Evolutionary conservation across 2,329 filamentous ascomycete genomes (phyloP), one percentile per base, ranked within the genome.

Genomic region (Colletotrichum liaoningense): DNA sequence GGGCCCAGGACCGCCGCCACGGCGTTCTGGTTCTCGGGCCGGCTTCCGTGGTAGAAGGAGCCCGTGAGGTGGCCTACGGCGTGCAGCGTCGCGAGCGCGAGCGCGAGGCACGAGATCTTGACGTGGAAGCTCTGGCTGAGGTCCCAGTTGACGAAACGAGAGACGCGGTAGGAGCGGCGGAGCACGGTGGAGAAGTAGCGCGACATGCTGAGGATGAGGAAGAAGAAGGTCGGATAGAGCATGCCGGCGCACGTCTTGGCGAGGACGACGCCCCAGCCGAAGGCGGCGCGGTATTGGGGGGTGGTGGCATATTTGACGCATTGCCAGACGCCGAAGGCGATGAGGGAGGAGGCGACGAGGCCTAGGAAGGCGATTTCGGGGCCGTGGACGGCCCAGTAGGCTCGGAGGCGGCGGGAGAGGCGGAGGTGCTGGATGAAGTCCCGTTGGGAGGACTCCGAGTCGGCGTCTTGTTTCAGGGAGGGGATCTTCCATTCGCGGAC

Each of bases 181-280:
- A 89, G 78, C 67, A 85, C 86, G 0, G 88, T 90, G 2, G 88
- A 85, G 24, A 89, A 84, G 80, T 88, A 89, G 33, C 89, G 81
- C 16, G 87, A 89, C 88, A 90, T 91, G 76, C 87, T 89, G 5
- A 90, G 80, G 7, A 90, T 82, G 69, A 90, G 81, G 75, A 91
- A 90, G 80, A 90, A 90, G 69, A 91, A 84, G 1, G 88, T 90
- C 22, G 88, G 88, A 62, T 90, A 90, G 1, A 91, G 76, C 0
- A 86, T 85, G 4, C 89, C 89, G 11, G 88, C 88, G 56, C 82
- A 86, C 0, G 86, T 85, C 79, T 90, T 91, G 4, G 88, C 86
- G 63, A 91, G 77, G 4, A 89, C 86, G 8, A 88, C 84, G 6
- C 88, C 89, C 87, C 88, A 89, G 14, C 88, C 89, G 22, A 90